phyloP scores from a whole-genome alignment of 1,284 basidiomycete species.

The Tilletiaria anomala region DNA sequence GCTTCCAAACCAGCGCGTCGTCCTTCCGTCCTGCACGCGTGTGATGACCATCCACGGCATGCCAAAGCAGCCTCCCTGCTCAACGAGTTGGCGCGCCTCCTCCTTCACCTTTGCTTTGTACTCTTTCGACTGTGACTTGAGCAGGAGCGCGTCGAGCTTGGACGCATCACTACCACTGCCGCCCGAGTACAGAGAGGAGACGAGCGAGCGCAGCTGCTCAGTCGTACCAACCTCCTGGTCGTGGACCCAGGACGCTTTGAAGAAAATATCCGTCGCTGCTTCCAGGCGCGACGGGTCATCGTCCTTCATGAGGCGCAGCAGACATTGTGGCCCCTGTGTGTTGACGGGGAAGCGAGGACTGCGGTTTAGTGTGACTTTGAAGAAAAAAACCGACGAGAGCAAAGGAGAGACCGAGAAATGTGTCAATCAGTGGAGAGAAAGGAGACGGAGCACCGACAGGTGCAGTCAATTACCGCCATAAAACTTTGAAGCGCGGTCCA shows the following conservation, averaged over 20 bases:
- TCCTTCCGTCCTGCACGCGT: too few relatives aligned
- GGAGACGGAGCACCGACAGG: too few relatives aligned
- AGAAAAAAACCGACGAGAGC: background rate
- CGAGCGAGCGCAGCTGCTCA: constrained; percentile 11
- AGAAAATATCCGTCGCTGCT: constrained; percentile 9
- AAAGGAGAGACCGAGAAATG: too few relatives aligned
- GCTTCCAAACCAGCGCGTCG: too few relatives aligned
- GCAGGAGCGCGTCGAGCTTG: constrained; percentile 6
- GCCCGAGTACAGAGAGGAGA: constrained; percentile 3
- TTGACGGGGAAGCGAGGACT: constrained; percentile 26
- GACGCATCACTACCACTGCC: too few relatives aligned
- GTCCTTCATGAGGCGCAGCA: constrained; percentile 13
- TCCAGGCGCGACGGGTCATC: constrained; percentile 7
- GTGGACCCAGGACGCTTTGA: constrained; percentile 21
- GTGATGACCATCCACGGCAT: constrained; percentile 21
- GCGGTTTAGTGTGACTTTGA: constrained; percentile 9
- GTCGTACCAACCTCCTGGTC: constrained; percentile 8
- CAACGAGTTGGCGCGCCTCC: constrained; percentile 9
- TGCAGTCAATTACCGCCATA: too few relatives aligned
- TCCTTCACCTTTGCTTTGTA: constrained; percentile 4
- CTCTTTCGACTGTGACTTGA: constrained; percentile 2
- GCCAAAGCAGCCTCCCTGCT: constrained; percentile 17
- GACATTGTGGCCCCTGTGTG: constrained; percentile 16
- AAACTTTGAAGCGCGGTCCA: too few relatives aligned
- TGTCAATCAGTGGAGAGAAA: too few relatives aligned